Evolutionary conservation across 345 rosid species (phyloP).

Genomic region (Eucalyptus urophylla): DNA sequence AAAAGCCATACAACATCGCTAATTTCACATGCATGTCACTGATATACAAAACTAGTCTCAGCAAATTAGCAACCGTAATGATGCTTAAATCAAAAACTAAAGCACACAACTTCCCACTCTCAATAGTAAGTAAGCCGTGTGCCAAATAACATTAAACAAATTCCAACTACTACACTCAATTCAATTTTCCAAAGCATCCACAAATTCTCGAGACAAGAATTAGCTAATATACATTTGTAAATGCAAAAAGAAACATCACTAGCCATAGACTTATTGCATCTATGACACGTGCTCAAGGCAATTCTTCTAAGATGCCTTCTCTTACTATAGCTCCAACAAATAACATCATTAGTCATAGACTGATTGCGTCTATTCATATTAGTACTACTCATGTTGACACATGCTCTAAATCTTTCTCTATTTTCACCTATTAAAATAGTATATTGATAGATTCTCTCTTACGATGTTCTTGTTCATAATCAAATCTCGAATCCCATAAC

Average conservation of each 20-base stretch:
- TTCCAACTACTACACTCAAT: not conserved
- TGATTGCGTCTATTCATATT: too few species aligned
- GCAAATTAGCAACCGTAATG: not conserved
- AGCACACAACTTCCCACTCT: not conserved
- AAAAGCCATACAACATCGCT: not conserved
- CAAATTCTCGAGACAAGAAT: not conserved
- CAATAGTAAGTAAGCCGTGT: not conserved
- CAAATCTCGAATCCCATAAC: too few species aligned
- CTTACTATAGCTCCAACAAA: too few species aligned
- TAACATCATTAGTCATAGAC: too few species aligned
- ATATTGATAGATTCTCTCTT: too few species aligned
- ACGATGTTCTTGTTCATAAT: accelerated
- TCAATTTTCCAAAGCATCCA: not conserved
- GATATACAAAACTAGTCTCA: not conserved
- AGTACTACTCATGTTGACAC: too few species aligned
- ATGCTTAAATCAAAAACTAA: not conserved
- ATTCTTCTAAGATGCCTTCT: too few species aligned
- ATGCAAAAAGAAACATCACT: too few species aligned
- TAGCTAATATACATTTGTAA: not conserved
- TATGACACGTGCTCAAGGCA: too few species aligned
- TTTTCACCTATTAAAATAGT: too few species aligned
- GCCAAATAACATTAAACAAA: not conserved
- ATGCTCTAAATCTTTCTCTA: too few species aligned
- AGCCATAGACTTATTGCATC: too few species aligned
- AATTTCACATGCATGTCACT: not conserved